Evolutionary conservation across 2,329 filamentous ascomycete genomes (phyloP), one percentile per base, ranked within the genome.

Genomic region (Ceratocystis diversiconidia): DNA sequence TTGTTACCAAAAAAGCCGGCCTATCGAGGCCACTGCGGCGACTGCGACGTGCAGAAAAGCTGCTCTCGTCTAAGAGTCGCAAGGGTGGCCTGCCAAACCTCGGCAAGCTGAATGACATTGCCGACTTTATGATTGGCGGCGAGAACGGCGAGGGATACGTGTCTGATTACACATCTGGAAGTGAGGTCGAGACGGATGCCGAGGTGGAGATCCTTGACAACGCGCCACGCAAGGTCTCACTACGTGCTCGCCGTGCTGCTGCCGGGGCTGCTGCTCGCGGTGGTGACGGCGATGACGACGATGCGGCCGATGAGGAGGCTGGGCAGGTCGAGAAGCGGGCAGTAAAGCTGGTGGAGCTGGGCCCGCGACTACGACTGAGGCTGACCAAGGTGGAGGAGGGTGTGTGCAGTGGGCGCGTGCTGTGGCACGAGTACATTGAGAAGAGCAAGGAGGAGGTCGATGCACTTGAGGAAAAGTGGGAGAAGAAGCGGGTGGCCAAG

Each of bases 321-420:
- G 76, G 82, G 61, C 79, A 79, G 36, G 87, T 95, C 5, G 89
- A 96, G 76, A 89, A 90, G 71, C 85, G 90, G 57, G 92, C 89
- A 0, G 89, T 99, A 25, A 96, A 95, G 74, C 79, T 99, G 5
- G 86, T 95, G 2, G 94, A 99, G 76, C 78, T 99, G 0, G 94
- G 94, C 0, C 94, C 94, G 1, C 85, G 94, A 64, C 87, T 99
- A 88, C 87, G 84, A 68, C 78, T 99, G 50, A 85, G 92, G 41
- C 79, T 99, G 76, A 92, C 90, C 65, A 99, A 99, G 78, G 92
- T 99, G 3, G 94, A 99, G 73, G 94, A 99, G 71, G 94, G 92
- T 1, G 76, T 97, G 5, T 96, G 91, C 71, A 82, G 83, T 30
- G 94, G 94, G 62, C 94, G 90, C 74, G 83, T 96, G 66, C 89